These are phyloP conservation scores for Phytophthora europaea DNA, from an alignment of 352 stramenopile species.

Conservation along the genomic window DNA sequence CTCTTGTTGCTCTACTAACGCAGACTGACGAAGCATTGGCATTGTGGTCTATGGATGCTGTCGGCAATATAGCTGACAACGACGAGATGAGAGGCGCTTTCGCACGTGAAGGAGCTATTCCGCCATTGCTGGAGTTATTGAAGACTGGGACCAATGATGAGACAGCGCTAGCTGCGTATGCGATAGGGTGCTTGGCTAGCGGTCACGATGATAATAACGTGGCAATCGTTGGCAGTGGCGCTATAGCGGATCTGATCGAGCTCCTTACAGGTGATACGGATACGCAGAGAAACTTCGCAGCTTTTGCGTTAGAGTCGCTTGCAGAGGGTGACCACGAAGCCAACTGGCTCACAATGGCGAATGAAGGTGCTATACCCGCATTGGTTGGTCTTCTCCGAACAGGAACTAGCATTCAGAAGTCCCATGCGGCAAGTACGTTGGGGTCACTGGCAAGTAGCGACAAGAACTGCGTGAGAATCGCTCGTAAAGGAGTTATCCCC, in stretches of 20 bases:
- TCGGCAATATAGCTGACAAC: neutral
- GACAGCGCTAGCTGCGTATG: neutral
- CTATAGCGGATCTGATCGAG: neutral
- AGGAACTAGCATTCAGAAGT: neutral
- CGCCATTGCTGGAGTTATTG: neutral
- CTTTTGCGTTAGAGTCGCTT: neutral
- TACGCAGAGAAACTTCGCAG: neutral
- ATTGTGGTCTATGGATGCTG: neutral
- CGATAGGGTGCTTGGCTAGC: neutral
- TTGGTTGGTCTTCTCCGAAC: neutral
- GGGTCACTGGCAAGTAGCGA: neutral
- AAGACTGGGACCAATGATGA: neutral
- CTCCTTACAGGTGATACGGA: neutral
- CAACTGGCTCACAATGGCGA: neutral
- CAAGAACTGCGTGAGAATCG: neutral
- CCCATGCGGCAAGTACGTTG: neutral
- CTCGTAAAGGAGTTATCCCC: neutral
- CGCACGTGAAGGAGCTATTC: neutral
- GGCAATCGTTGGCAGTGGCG: neutral
- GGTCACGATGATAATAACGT: neutral
- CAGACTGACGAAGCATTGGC: neutral
- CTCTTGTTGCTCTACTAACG: neutral
- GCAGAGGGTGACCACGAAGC: neutral
- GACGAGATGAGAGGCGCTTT: neutral
- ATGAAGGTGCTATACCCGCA: neutral